Evolutionary conservation across 371 early-diverging fungal species (phyloP).

Genomic region (Mortierella sp.): DNA sequence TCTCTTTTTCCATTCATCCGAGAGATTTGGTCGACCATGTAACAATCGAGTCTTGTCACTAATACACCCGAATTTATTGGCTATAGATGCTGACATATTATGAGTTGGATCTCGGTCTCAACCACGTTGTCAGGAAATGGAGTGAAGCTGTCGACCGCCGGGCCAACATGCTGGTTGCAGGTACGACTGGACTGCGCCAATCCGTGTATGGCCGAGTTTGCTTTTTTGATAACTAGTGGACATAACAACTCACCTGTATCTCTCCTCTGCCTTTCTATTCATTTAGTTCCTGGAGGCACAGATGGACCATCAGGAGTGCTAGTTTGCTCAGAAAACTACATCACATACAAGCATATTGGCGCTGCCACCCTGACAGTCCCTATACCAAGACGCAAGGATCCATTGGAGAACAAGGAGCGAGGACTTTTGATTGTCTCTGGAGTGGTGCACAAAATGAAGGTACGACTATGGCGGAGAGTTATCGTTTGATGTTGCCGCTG

Average conservation of each 20-base stretch:
- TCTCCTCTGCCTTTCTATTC: background rate
- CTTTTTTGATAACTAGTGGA: no score
- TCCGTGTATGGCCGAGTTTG: background rate
- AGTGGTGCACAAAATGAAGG: slow-evolving; percentile 93
- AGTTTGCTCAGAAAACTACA: slow-evolving; percentile 91
- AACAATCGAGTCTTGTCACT: background rate
- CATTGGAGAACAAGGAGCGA: slow-evolving; percentile 71
- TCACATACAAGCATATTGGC: slow-evolving; percentile 89
- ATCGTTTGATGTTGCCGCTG: slow-evolving; percentile 67
- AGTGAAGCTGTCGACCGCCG: slow-evolving; percentile 82
- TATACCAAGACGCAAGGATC: slow-evolving; percentile 89
- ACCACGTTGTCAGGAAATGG: slow-evolving; percentile 98
- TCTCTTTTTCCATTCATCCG: background rate
- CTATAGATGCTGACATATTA: slow-evolving; percentile 86
- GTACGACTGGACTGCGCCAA: slow-evolving; percentile 54
- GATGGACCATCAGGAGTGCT: slow-evolving; percentile 98
- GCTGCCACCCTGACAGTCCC: slow-evolving; percentile 79
- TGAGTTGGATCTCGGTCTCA: slow-evolving; percentile 97
- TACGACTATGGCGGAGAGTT: slow-evolving; percentile 46
- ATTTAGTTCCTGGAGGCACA: slow-evolving; percentile 86
- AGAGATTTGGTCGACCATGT: no score
- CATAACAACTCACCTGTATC: background rate
- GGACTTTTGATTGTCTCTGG: slow-evolving; percentile 84
- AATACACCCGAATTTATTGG: background rate
- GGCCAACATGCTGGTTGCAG: slow-evolving; percentile 87